Conservation (phyloP, 257 asterid genomes). For the Solanum bukasovii region DNA sequence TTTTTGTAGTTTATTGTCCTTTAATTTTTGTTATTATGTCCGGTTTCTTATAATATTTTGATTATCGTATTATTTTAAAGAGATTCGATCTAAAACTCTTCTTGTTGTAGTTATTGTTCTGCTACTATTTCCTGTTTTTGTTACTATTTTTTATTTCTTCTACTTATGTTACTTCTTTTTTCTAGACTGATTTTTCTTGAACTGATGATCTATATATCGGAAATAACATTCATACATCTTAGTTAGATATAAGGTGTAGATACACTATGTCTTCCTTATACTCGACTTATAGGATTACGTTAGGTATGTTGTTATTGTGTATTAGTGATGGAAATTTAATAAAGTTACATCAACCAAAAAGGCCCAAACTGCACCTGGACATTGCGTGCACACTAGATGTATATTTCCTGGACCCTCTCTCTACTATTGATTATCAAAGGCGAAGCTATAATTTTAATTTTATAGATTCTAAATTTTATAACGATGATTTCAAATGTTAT, state of each 20-base stretch:
- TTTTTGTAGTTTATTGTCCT: background rate
- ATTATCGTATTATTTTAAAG: background rate
- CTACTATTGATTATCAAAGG: background rate
- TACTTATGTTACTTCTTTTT: background rate
- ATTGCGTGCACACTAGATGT: background rate
- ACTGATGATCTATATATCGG: background rate
- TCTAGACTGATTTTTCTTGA: background rate
- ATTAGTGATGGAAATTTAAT: background rate
- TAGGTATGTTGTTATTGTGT: background rate
- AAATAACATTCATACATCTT: background rate
- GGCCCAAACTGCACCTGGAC: background rate
- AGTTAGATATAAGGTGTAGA: fast-evolving
- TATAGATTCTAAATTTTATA: no score
- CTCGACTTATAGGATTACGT: background rate
- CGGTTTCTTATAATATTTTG: background rate
- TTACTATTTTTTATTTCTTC: background rate
- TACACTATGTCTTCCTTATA: fast-evolving
- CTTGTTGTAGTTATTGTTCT: background rate
- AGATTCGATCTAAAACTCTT: no score
- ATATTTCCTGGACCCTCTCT: background rate
- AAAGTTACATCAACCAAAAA: background rate
- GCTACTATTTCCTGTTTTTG: background rate
- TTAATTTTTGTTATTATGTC: background rate
- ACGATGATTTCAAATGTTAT: background rate
- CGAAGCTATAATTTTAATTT: no score